Base-by-base conservation (phyloP, 495 filamentous ascomycete genomes). In the Aspergillus panamensis region DNA sequence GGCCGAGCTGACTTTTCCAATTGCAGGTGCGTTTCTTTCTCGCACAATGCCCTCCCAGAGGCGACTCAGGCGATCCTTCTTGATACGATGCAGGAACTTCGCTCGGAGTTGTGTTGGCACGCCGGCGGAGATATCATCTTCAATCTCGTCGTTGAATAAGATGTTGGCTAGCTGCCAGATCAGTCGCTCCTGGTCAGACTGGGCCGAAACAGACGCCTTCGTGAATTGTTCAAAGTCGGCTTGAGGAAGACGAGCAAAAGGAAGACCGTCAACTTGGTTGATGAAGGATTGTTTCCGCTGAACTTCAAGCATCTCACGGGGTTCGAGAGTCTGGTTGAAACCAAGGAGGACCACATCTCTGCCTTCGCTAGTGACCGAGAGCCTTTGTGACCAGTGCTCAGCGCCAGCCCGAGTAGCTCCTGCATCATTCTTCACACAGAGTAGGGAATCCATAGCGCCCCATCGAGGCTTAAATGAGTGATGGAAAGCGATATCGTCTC, bases 401-500 rank as follows among this genome's bases (percentile, higher is more conserved):
- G 66, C 50, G n/a, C 59, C 66, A 21, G 66, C 57, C 6, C 66
- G 53, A 20, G 63, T 53, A 6, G 65, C 62, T 8, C 52, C 58
- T 48, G 68, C 54, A n/a, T 66, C 66, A 35, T 65, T 67, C 25
- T 66, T 74, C 2, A 82, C 78, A 56, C 87, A 91, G 7, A 95
- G 74, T 25, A 96, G 70, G 2, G 82, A 83, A 57, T 90, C 87
- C 66, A 85, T 82, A 2, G 85, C 82, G 25, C 87, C 86, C 90
- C 93, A 96, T 49, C 80, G 84, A 31, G 91, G 89, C 54, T 89
- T 89, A 77, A 88, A 79, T 55, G 80, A 82, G 53, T 80, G 68
- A 73, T 87, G 83, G 65, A 82, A 87, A 44, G 72, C 76, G 67
- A 76, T 70, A 44, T 91, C 87, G 29, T 70, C 69, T 31, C 78